Percentiles rank a stretch among this genome's conserved stretches.
phyloP scores from a whole-genome alignment of 768 basidiomycete genomes.

The Rhodosporidiobolus sp. region DNA sequence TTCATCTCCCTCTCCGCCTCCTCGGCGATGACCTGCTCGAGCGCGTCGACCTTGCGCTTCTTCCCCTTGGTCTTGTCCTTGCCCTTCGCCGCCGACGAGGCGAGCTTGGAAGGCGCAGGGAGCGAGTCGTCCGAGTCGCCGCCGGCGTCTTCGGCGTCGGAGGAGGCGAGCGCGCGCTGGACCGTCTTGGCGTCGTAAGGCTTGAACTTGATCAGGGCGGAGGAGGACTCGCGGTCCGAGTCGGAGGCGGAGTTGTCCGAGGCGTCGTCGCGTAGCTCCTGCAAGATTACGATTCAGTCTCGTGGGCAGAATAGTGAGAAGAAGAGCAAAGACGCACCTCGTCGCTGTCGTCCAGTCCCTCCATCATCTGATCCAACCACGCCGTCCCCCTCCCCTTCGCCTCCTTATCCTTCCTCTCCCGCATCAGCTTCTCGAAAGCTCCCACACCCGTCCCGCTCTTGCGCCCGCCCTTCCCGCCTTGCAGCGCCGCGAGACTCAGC shows the following conservation, averaged over 20 bases:
- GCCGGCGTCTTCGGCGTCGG: neutral
- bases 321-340: conserved; percentile 5
- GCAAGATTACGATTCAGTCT: neutral
- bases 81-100: too few relatives aligned
- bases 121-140: conserved; percentile 20
- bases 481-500: neutral
- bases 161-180: neutral
- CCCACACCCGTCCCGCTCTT: neutral
- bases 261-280: conserved; percentile 10
- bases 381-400: neutral
- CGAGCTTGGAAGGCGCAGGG: conserved; percentile 1
- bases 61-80: too few relatives aligned
- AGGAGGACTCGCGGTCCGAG: neutral
- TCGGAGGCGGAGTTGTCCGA: neutral
- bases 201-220: neutral
- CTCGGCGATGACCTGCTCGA: conserved; percentile 12
- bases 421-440: conserved; percentile 7
- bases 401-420: neutral
- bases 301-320: too few relatives aligned
- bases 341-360: neutral
- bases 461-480: neutral
- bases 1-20: neutral
- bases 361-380: conserved; percentile 1
- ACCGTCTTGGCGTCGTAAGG: neutral
- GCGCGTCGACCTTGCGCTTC: neutral